A percentile compares a stretch with the other conserved stretches of the same genome.
Evolutionary conservation across 2,329 filamentous ascomycete genomes (phyloP).

Genomic region (Alternaria sp.): DNA sequence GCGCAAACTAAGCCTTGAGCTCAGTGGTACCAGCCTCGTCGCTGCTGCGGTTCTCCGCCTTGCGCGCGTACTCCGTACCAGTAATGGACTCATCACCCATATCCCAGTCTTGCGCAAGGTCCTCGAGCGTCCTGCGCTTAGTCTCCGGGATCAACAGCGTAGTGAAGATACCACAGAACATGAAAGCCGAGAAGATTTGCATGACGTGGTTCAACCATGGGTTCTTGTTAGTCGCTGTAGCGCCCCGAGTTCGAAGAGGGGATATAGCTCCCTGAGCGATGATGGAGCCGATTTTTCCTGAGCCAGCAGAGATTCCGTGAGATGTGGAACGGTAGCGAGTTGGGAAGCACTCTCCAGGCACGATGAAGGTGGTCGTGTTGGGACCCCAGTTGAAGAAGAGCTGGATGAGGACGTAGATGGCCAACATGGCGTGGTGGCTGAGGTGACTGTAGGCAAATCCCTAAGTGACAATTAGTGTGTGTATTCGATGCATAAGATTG

Average conservation of each 20-base stretch:
- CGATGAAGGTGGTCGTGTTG: constrained; percentile 60
- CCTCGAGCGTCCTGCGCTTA: constrained; percentile 75
- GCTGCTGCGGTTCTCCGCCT: constrained; percentile 25
- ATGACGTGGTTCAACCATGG: constrained; percentile 77
- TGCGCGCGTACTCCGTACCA: constrained; percentile 25
- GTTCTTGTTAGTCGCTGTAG: constrained; percentile 45
- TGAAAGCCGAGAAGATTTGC: constrained; percentile 80
- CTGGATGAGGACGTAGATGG: constrained; percentile 56
- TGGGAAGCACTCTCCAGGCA: constrained; percentile 58
- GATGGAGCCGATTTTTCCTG: constrained; percentile 58
- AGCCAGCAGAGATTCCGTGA: constrained; percentile 58
- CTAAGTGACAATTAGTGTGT: not conserved
- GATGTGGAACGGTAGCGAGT: constrained; percentile 58
- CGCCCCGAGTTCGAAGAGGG: constrained; percentile 60
- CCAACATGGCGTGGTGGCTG: constrained; percentile 50
- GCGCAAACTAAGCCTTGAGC: constrained; percentile 8
- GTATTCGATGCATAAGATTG: accelerated
- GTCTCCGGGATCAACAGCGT: constrained; percentile 78
- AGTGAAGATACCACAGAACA: constrained; percentile 73
- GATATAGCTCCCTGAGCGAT: constrained; percentile 57
- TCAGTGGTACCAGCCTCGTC: constrained; percentile 23
- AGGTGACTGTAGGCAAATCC: constrained; percentile 45
- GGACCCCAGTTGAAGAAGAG: constrained; percentile 61
- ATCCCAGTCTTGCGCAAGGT: constrained; percentile 59
- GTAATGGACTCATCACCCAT: constrained; percentile 44